Base-by-base conservation (phyloP, 2,329 filamentous ascomycete species). In the Pseudogymnoascus pannorum region DNA sequence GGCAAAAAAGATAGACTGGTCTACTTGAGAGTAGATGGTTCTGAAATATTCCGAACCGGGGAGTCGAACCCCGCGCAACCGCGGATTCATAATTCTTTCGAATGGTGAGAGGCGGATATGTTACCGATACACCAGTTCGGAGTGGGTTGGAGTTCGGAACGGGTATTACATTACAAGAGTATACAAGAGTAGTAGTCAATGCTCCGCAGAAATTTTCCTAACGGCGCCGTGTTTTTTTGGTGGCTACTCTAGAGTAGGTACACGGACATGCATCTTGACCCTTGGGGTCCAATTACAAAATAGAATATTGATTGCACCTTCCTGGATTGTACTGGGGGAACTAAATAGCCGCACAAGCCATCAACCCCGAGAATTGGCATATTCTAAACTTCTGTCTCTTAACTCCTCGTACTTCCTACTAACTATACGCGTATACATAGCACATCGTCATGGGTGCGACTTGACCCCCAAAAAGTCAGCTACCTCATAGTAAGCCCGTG, bases 71-170 rank as follows among this genome's bases (percentile, higher is more conserved):
- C 60, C 60, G 60, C 60, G 60, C 60, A 60, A 60, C 60, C 60
- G 60, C 60, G 60, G 22, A 48, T 58, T 60, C 18, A 59, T 31
- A 26, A 26, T 48, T 48, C 42, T 48, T 48, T 48, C 42, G 31
- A 22, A 59, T 40, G 31, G 31, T 60, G 60, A 60, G 57, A 62
- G 57, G 57, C 60, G 59, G 59, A 61, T 57, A 61, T 61, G 59
- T 62, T 62, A 60, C 61, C 61, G 61, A 62, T 62, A 62, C 61
- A 62, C 61, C 61, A 62, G 58, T 62, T 62, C 61, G 61, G 61
- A 62, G 44, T 51, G 44, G 44, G 44, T 51, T 51, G 44, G 24
- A 31, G 44, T 12, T 29, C 44, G 44, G 22, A 29, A 51, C 4
- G 7, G 9, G 24, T 31, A 51, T 51, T 51, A 29, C n/a, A n/a